Evolutionary conservation across 2,329 filamentous ascomycete genomes (phyloP).

Genomic region (Botrytis cinerea): DNA sequence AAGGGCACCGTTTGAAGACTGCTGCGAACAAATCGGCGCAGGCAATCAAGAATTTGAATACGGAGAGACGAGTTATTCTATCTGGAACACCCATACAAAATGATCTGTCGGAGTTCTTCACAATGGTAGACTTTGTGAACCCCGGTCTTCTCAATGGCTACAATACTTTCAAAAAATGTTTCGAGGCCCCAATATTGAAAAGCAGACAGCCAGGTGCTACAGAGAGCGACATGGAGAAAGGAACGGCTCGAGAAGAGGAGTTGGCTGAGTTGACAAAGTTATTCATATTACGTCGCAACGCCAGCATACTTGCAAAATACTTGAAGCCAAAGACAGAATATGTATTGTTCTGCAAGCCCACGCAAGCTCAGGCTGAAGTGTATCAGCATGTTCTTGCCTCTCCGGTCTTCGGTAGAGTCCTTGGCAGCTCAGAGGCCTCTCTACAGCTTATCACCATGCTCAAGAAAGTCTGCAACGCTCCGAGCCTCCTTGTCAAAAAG

Average conservation of each 20-base stretch:
- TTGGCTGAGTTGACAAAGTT: constrained; percentile 89
- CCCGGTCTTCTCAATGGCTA: constrained; percentile 92
- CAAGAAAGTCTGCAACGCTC: constrained; percentile 75
- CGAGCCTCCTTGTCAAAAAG: constrained; percentile 58
- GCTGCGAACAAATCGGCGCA: constrained; percentile 90
- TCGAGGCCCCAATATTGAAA: constrained; percentile 85
- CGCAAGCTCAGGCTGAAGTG: constrained; percentile 83
- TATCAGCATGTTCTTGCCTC: constrained; percentile 71
- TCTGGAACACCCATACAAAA: constrained; percentile 92
- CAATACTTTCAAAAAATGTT: constrained; percentile 92
- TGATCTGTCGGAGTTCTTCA: constrained; percentile 93
- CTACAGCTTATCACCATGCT: constrained; percentile 71
- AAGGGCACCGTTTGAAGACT: constrained; percentile 97
- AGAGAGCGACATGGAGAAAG: constrained; percentile 71
- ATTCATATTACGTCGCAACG: constrained; percentile 82
- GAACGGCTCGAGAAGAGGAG: constrained; percentile 77
- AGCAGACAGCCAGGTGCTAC: constrained; percentile 52
- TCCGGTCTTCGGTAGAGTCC: constrained; percentile 60
- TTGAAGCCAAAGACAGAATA: constrained; percentile 96
- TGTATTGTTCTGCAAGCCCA: constrained; percentile 89
- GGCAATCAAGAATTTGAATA: constrained; percentile 87
- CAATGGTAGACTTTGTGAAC: constrained; percentile 86
- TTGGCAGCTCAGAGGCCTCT: constrained; percentile 62
- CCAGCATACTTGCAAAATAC: constrained; percentile 85
- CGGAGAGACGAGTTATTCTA: constrained; percentile 45